Conservation (phyloP, 148 eudicot genomes). For the Talinum fruticosum region DNA sequence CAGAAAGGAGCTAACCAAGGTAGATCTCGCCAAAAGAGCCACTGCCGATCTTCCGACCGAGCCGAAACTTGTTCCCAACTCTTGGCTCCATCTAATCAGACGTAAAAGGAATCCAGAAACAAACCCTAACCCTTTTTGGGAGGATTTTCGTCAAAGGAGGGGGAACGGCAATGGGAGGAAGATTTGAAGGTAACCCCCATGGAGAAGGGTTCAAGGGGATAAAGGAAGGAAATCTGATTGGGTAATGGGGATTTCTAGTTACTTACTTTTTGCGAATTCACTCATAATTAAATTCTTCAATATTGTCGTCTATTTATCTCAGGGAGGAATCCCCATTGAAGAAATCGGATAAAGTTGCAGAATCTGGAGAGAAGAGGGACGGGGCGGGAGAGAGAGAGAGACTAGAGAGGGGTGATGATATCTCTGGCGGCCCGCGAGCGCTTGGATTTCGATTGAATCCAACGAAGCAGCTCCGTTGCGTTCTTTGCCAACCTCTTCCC, state of each 20-base stretch:
- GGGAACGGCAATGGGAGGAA: conserved; percentile 8
- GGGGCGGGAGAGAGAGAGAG: background rate
- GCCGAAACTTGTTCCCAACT: conserved; percentile 70
- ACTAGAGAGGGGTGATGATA: background rate
- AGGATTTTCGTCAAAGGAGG: background rate
- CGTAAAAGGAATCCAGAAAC: background rate
- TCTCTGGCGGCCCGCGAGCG: conserved; percentile 7
- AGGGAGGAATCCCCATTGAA: too few relatives aligned
- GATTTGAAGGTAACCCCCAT: conserved; percentile 29
- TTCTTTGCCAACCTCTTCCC: conserved; percentile 20
- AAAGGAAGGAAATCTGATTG: background rate
- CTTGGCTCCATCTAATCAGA: conserved; percentile 56
- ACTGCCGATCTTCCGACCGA: conserved; percentile 73
- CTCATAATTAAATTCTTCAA: background rate
- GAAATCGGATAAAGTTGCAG: background rate
- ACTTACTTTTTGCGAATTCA: background rate
- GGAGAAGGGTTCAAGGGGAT: background rate
- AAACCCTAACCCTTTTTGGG: conserved; percentile 20
- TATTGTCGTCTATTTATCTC: too few relatives aligned
- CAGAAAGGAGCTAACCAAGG: conserved; percentile 42
- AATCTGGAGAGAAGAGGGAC: background rate
- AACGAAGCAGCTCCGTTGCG: conserved; percentile 17
- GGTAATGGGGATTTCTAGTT: background rate
- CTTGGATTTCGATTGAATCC: conserved; percentile 21
- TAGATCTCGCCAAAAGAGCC: conserved; percentile 89